phyloP scores from a whole-genome alignment of 169 alveolate species.

The Toxoplasma gondii region DNA sequence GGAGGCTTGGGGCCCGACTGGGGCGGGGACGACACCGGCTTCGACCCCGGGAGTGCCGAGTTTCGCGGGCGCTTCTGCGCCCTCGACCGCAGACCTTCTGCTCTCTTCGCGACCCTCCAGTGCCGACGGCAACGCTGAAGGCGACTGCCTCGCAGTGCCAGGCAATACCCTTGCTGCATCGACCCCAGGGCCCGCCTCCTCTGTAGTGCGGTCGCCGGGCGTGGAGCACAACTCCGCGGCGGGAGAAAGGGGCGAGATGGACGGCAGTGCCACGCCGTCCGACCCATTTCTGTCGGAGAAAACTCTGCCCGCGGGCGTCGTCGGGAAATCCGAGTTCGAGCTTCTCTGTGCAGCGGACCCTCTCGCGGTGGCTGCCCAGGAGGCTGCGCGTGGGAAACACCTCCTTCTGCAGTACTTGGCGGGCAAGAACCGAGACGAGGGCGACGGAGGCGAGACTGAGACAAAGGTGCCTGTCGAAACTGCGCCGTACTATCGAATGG shows the following conservation, averaged over 20 bases:
- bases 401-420: not conserved
- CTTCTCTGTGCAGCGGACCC: slow-evolving; percentile 10
- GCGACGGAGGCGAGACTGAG: not conserved
- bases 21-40: not conserved
- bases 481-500: slow-evolving; percentile 34
- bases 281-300: not conserved
- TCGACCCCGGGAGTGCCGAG: not conserved
- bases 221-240: not conserved
- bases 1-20: not conserved
- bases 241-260: not conserved
- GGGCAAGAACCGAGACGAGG: not conserved
- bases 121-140: not conserved
- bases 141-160: not conserved
- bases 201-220: not conserved
- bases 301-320: not conserved
- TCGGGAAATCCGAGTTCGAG: slow-evolving; percentile 7
- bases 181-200: not conserved
- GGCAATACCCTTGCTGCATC: not conserved
- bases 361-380: not conserved
- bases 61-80: not conserved
- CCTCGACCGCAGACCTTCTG: not conserved
- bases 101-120: not conserved
- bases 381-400: not conserved
- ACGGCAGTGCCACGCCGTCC: not conserved
- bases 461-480: not conserved